Base-by-base conservation (phyloP, 2,329 filamentous ascomycete genomes). In the Aspergillus tamarii region DNA sequence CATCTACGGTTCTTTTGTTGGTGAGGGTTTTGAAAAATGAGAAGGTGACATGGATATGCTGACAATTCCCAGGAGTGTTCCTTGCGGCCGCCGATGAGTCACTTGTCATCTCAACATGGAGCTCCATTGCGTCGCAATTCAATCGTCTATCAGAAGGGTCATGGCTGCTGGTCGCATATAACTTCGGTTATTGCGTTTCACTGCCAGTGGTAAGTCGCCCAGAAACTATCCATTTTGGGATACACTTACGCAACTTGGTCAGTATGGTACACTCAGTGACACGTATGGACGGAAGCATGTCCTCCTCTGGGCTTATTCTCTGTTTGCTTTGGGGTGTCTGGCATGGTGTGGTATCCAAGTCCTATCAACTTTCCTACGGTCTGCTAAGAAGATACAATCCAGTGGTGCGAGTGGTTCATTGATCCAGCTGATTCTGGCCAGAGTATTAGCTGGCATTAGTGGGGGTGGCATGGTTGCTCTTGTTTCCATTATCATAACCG, bases 51-150 rank as follows among this genome's bases (percentile, higher is more conserved):
- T n/a, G 7, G 5, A 11, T 21, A 34, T 34, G 34, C 45, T 50
- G 19, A 59, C 9, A 14, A n/a, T 30, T 21, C 14, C 11, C 57
- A 79, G 85, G 85, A 12, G 84, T 88, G 4, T 90, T 91, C 67
- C 83, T 89, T 14, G 83, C 84, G 5, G 86, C 87, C 45, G 83
- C 85, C 21, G 89, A 91, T 69, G 77, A 80, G 0, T 87, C 86
- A 4, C 76, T 91, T 1, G 83, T 91, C 0, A 74, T 91, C 14
- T 88, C 89, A 0, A 90, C 88, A 0, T 87, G 89, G 68, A 83
- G 85, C 1, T 78, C 81, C 8, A 80, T 83, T 36, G 74, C 81
- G 0, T 83, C 81, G 0, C 80, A 82, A 39, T 83, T 83, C 62
- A 67, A 79, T 56, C 74, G 76, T 14, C 69, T 83, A 7, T 71